Base-by-base conservation (phyloP, 2,329 filamentous ascomycete genomes). In the Truncatella angustata region DNA sequence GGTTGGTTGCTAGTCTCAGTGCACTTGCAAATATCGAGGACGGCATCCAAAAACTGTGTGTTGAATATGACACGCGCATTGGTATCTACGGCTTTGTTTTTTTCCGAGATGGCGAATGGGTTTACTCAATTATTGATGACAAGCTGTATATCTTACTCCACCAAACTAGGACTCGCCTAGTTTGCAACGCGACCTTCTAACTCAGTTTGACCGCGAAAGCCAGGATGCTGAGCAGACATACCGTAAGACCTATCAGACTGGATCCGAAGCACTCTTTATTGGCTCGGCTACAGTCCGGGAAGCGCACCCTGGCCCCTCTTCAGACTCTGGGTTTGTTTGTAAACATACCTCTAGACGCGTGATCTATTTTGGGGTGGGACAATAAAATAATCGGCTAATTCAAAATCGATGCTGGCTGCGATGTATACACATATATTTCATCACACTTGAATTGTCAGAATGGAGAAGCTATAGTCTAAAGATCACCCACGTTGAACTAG, bases 31-130 rank as follows among this genome's bases (percentile, higher is more conserved):
- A 90, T 56, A 87, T 89, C 54, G 74, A 85, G 43, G 84, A 80
- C 1, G 76, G 88, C 12, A 85, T 96, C 50, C 79, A 88, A 62
- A 80, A 82, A 16, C 79, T 90, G 6, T 95, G 90, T 61, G 87
- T 95, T 26, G 87, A 85, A 42, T 84, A 87, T 39, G 82, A 95
- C 60, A 82, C 80, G 9, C 77, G 75, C 57, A 85, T 94, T 47
- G 90, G 91, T 9, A 91, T 95, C 3, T 96, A 95, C 62, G 91
- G 91, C 1, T 96, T 96, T 63, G 89, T 95, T 44, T 95, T 96
- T 66, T 89, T 88, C 66, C 77, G 90, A 65, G 91, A 96, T 63
- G 91, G 91, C 49, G 90, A 94, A 69, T 96, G 91, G 91, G 88
- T 93, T 52, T 91, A 91, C 60, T 91, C 89, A 53, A 92, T 96